phyloP scores from a whole-genome alignment of 768 basidiomycete genomes.

The Mycena sanguinolenta region DNA sequence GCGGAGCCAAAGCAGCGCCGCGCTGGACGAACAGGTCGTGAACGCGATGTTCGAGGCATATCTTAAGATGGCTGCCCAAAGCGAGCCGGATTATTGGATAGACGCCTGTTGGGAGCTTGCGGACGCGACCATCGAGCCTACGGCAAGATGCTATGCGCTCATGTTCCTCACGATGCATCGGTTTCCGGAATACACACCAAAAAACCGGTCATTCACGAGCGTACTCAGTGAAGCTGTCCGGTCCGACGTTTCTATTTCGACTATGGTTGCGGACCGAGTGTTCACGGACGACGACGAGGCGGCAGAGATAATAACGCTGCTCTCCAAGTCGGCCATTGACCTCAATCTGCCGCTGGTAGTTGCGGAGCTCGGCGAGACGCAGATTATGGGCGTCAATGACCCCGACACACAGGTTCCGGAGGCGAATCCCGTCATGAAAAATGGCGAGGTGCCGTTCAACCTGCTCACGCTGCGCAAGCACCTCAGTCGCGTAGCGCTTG shows the following conservation, averaged over 20 bases:
- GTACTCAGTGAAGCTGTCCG: constrained; percentile 62
- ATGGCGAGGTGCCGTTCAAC: constrained; percentile 77
- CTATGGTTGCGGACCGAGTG: constrained; percentile 70
- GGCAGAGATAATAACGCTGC: constrained; percentile 62
- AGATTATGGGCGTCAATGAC: constrained; percentile 55
- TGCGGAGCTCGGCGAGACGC: constrained; percentile 67
- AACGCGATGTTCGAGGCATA: constrained; percentile 79
- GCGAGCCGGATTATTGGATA: constrained; percentile 69
- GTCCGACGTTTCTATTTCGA: constrained; percentile 62
- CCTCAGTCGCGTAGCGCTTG: constrained; percentile 72
- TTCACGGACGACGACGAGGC: constrained; percentile 70
- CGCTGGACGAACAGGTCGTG: constrained; percentile 65
- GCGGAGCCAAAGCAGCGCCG: constrained; percentile 50
- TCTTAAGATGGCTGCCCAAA: constrained; percentile 65
- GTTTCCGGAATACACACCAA: constrained; percentile 49
- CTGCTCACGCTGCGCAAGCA: constrained; percentile 78
- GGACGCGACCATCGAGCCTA: constrained; percentile 67
- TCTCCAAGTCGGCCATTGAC: constrained; percentile 74
- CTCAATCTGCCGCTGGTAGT: constrained; percentile 65
- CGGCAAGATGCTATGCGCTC: constrained; percentile 73
- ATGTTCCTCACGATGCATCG: constrained; percentile 73
- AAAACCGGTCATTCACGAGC: constrained; percentile 40
- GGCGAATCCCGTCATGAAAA: constrained; percentile 65
- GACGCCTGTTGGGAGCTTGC: constrained; percentile 75
- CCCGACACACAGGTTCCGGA: constrained; percentile 72